Percentiles rank a stretch among this genome's conserved stretches.
Evolutionary conservation across 495 filamentous ascomycete genomes (phyloP).

Genomic region (Aspergillus hancockii): DNA sequence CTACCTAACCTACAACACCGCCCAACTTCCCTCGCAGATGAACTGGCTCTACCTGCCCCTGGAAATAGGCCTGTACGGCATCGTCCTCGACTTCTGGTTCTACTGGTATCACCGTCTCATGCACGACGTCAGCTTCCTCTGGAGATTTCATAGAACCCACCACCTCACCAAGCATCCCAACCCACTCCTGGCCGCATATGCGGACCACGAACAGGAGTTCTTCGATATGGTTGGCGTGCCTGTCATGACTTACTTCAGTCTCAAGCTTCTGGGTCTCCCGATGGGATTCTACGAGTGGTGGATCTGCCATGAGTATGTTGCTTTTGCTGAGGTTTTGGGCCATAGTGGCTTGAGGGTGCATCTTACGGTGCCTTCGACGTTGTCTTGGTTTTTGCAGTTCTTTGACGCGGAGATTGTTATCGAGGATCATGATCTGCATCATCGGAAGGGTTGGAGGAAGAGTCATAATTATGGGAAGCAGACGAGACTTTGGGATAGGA

Average conservation of each 20-base stretch:
- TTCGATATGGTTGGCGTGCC: slow-evolving; percentile 46
- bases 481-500: slow-evolving; percentile 43
- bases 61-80: slow-evolving; percentile 41
- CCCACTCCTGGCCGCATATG: slow-evolving; percentile 42
- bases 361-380: slow-evolving; percentile 33
- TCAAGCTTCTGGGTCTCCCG: slow-evolving; percentile 34
- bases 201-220: slow-evolving; percentile 46
- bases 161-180: slow-evolving; percentile 48
- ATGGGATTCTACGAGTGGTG: slow-evolving; percentile 50
- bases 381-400: slow-evolving; percentile 39
- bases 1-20: slow-evolving; percentile 24
- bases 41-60: slow-evolving; percentile 40
- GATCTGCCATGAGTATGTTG: slow-evolving; percentile 44
- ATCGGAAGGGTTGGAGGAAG: slow-evolving; percentile 47
- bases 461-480: slow-evolving; percentile 49
- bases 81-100: slow-evolving; percentile 49
- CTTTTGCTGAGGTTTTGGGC: slow-evolving; percentile 42
- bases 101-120: slow-evolving; percentile 47
- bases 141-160: slow-evolving; percentile 47
- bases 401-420: slow-evolving; percentile 41
- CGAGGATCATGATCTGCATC: slow-evolving; percentile 47
- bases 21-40: slow-evolving; percentile 17
- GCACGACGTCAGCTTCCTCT: slow-evolving; percentile 42
- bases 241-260: slow-evolving; percentile 35
- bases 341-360: slow-evolving; percentile 42